Percentiles rank a stretch among this genome's conserved stretches.
Conservation (phyloP, 345 rosid species). For the Capsella bursapastoris region DNA sequence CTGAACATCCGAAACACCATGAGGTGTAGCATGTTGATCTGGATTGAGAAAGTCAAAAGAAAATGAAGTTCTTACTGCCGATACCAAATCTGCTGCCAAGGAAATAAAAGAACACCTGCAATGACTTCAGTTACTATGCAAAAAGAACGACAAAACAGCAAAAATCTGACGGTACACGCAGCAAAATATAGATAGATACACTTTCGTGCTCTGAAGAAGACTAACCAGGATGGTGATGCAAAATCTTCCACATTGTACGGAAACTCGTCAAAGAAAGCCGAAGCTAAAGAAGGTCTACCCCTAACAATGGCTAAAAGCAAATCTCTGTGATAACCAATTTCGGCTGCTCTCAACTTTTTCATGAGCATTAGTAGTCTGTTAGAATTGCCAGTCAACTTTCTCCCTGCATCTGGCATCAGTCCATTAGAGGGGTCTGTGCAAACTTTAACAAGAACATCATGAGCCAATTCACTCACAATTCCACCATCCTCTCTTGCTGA, state of each 20-base stretch:
- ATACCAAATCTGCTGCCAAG: conserved; percentile 78
- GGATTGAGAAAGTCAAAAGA: conserved; percentile 66
- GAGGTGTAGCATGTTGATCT: conserved; percentile 47
- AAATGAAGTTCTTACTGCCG: conserved; percentile 55
- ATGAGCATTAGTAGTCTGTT: conserved; percentile 73
- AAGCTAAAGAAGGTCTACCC: conserved; percentile 72
- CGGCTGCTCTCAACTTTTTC: conserved; percentile 83
- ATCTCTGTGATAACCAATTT: conserved; percentile 69
- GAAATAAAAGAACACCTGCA: conserved; percentile 85
- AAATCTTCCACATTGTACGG: conserved; percentile 89
- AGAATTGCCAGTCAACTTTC: conserved; percentile 72
- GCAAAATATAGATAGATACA: conserved; percentile 31
- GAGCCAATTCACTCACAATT: conserved; percentile 64
- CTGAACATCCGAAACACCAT: conserved; percentile 58
- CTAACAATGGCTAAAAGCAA: conserved; percentile 75
- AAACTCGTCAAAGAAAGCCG: conserved; percentile 80
- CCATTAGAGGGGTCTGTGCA: conserved; percentile 90
- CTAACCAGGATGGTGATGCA: conserved; percentile 82
- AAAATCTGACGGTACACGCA: not conserved
- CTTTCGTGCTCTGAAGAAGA: conserved; percentile 36
- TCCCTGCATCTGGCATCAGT: conserved; percentile 76
- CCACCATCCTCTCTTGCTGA: conserved; percentile 68
- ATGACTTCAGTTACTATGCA: conserved; percentile 52
- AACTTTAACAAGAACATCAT: conserved; percentile 64
- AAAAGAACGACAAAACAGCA: conserved; percentile 16